A percentile compares a stretch with the other conserved stretches of the same genome.
phyloP scores from a whole-genome alignment of 768 basidiomycete species.

The Exsudoporus frostii region DNA sequence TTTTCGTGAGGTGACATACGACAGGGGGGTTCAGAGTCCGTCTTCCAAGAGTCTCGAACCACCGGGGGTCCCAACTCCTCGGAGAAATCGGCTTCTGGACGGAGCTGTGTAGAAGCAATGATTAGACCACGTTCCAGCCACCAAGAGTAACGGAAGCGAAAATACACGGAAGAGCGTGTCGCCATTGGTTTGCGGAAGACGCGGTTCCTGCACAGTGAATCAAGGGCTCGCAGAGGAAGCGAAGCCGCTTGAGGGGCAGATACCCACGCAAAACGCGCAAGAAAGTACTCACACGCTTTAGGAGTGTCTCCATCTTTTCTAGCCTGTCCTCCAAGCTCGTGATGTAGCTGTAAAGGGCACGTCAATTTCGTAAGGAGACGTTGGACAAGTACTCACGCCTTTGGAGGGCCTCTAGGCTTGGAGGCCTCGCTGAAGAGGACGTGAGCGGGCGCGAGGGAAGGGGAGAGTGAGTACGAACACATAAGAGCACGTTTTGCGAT shows the following conservation, averaged over 20 bases:
- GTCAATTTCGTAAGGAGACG: neutral
- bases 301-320: conserved; percentile 52
- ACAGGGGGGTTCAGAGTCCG: conserved; percentile 19
- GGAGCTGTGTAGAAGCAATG: conserved; percentile 41
- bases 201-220: neutral
- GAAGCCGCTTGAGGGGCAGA: neutral
- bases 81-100: conserved; percentile 59
- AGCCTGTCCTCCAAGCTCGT: conserved; percentile 56
- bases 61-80: conserved; percentile 61
- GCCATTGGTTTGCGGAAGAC: neutral
- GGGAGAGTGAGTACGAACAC: conserved; percentile 38
- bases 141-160: neutral
- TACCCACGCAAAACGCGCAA: neutral
- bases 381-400: conserved; percentile 46
- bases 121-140: conserved; percentile 8
- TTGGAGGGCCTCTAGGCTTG: conserved; percentile 63
- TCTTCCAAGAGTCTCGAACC: conserved; percentile 62
- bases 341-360: conserved; percentile 43
- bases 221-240: neutral
- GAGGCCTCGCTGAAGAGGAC: conserved; percentile 49
- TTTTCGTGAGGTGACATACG: conserved; percentile 20
- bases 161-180: neutral
- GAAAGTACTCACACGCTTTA: conserved; percentile 44
- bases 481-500: conserved; percentile 56
- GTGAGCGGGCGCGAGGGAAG: neutral